Percentiles rank a stretch among this genome's conserved stretches.
Conservation (phyloP, 768 basidiomycete genomes). For the Leccinum subtestaceum region DNA sequence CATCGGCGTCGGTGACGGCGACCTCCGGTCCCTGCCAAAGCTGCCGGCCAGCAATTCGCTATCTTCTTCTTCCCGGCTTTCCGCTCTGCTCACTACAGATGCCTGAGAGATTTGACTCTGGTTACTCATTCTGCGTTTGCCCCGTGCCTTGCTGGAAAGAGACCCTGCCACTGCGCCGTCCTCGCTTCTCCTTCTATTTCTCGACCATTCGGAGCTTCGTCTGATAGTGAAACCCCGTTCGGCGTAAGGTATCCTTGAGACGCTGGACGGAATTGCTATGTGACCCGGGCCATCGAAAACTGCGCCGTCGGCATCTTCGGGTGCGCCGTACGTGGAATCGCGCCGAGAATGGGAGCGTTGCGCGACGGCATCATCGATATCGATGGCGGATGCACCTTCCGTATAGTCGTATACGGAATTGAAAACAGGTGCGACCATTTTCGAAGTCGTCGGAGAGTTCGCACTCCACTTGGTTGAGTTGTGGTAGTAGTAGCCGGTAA, state of each 20-base stretch:
- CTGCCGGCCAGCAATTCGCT: slow-evolving; percentile 30
- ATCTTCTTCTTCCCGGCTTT: slow-evolving; percentile 38
- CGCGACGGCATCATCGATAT: slow-evolving; percentile 62
- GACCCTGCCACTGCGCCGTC: slow-evolving; percentile 34
- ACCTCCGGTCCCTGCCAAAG: slow-evolving; percentile 29
- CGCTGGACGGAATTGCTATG: slow-evolving; percentile 70
- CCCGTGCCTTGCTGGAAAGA: slow-evolving; percentile 27
- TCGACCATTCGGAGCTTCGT: slow-evolving; percentile 53
- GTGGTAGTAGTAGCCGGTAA: not conserved
- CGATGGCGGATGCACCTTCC: slow-evolving; percentile 77
- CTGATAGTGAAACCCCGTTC: slow-evolving; percentile 42
- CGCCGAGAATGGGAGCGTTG: slow-evolving; percentile 53
- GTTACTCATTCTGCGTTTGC: slow-evolving; percentile 44
- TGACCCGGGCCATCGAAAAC: slow-evolving; percentile 76
- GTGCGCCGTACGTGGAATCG: slow-evolving; percentile 58
- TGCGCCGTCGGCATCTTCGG: slow-evolving; percentile 54
- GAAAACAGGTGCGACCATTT: slow-evolving; percentile 20
- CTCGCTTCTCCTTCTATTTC: slow-evolving; percentile 48
- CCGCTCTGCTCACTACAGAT: slow-evolving; percentile 40
- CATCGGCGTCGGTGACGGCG: slow-evolving; percentile 39
- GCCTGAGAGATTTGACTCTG: slow-evolving; percentile 39
- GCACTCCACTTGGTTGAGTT: not conserved
- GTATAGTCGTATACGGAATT: slow-evolving; percentile 62
- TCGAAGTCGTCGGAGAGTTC: not conserved
- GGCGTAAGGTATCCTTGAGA: slow-evolving; percentile 72